phyloP scores from a whole-genome alignment of 805 yeast species.

The Priceomyces fermenticarens region DNA sequence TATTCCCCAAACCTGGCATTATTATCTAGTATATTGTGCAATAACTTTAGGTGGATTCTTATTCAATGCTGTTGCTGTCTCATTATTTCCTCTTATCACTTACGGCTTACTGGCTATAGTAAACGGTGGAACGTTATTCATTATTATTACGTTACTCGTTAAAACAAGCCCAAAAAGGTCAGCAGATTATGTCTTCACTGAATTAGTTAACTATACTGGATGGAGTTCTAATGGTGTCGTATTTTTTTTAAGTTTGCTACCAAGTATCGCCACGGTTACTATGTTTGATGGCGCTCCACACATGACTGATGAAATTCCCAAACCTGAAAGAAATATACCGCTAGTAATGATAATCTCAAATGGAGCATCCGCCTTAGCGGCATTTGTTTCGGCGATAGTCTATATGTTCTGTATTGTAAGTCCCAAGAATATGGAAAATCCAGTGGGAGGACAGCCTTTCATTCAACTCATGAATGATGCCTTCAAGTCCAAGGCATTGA shows the following conservation, averaged over 20 bases:
- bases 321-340: conserved; percentile 28
- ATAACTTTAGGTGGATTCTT: conserved; percentile 9
- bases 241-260: conserved; percentile 23
- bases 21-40: conserved; percentile 13
- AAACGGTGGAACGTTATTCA: conserved; percentile 19
- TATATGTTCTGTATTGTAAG: conserved; percentile 22
- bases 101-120: conserved; percentile 17
- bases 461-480: conserved; percentile 22
- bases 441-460: conserved; percentile 21
- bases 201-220: conserved; percentile 22
- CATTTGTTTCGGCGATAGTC: conserved; percentile 28
- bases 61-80: conserved; percentile 13
- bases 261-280: conserved; percentile 24
- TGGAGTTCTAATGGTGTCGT: conserved; percentile 23
- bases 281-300: conserved; percentile 34
- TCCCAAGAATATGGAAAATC: conserved; percentile 11
- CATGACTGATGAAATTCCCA: conserved; percentile 30
- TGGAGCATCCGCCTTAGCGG: conserved; percentile 21
- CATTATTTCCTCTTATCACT: conserved; percentile 13
- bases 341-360: conserved; percentile 29
- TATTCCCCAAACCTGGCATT: conserved; percentile 15
- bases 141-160: conserved; percentile 17
- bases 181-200: conserved; percentile 19
- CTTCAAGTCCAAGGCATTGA: conserved; percentile 20
- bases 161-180: conserved; percentile 16